Conservation (phyloP, 2,329 filamentous ascomycete species). For the Fusarium buharicum region DNA sequence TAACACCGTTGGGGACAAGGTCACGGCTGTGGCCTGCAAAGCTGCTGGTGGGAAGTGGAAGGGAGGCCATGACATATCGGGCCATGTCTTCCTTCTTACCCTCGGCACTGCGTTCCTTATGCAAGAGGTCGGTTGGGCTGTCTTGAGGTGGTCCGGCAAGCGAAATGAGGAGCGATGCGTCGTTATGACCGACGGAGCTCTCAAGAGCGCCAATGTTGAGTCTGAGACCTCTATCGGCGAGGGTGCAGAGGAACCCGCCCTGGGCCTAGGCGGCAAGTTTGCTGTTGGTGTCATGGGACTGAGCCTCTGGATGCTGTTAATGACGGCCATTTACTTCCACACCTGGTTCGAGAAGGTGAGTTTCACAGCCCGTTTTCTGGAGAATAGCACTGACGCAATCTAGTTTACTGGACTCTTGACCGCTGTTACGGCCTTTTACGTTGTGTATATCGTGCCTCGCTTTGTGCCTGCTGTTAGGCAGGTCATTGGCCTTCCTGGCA, state of each 20-base stretch:
- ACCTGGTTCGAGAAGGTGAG: slow-evolving; percentile 96
- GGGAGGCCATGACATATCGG: slow-evolving; percentile 96
- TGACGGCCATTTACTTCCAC: slow-evolving; percentile 99
- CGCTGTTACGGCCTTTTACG: slow-evolving; percentile 59
- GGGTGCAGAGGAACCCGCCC: slow-evolving; percentile 41
- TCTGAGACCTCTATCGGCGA: slow-evolving; percentile 42
- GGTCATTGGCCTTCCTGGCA: slow-evolving; percentile 62
- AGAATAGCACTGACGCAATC: slow-evolving; percentile 37
- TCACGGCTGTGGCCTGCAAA: slow-evolving; percentile 85
- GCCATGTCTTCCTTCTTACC: slow-evolving; percentile 93
- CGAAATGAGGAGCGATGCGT: slow-evolving; percentile 71
- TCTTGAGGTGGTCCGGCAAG: slow-evolving; percentile 56
- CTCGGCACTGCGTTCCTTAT: slow-evolving; percentile 83
- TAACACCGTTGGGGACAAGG: slow-evolving; percentile 60
- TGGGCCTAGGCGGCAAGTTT: slow-evolving; percentile 64
- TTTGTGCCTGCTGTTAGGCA: slow-evolving; percentile 59
- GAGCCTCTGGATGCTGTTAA: slow-evolving; percentile 95
- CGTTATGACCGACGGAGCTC: slow-evolving; percentile 72
- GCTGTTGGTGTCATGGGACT: slow-evolving; percentile 72
- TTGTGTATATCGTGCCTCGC: slow-evolving; percentile 63
- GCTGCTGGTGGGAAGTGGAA: slow-evolving; percentile 83
- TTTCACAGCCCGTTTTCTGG: slow-evolving; percentile 1
- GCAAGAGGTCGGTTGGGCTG: slow-evolving; percentile 77
- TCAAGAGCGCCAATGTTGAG: slow-evolving; percentile 68
- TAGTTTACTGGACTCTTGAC: slow-evolving; percentile 66